Base-by-base conservation (phyloP, 1,139 yeast species). In the Geotrichum siamense region DNA sequence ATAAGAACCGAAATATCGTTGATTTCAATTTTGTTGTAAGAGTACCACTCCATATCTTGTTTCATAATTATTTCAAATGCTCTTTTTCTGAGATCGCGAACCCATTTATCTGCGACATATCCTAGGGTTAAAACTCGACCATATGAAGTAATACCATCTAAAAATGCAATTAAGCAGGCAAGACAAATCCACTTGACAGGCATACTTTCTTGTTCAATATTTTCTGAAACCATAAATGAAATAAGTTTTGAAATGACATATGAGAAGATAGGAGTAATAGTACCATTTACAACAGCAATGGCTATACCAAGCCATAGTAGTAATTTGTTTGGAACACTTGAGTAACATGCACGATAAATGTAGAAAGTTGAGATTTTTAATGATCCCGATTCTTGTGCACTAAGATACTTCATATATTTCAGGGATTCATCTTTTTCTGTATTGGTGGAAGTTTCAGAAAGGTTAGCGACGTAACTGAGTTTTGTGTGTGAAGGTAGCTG, bases 231-330 rank as follows among this genome's bases (percentile, higher is more conserved):
- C 31, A 55, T 48, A 2, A 50, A 45, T 3, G 63, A 60, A 9
- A 67, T 47, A 5, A 89, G 64, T 50, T 78, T 76, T 0, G 97
- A 76, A 52, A 89, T 78, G 33, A 82, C 74, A 56, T 63, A 87
- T 0, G 96, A 83, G 52, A 91, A 86, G 0, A 83, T 62, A 0
- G 98, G 97, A 48, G 77, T 79, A 1, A 75, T 62, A 0, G 72
- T 72, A 9, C 94, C 91, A 49, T 79, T 78, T 0, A 74, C 44
- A 0, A 79, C 53, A 0, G 89, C 69, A 3, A 72, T 53, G 0
- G 72, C 0, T 1, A 83, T 44, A 0, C 96, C 97, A 1, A 72
- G 1, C 1, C 59, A 22, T 1, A 82, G 56, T 1, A 69, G 39
- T 5, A 55, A 38, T 15, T 44, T 38, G 37, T 33, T 15, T 20